A percentile compares a stretch with the other conserved stretches of the same genome.
These are phyloP conservation scores for Starmerella kuoi DNA, from an alignment of 805 yeast genomes.

Conservation along the genomic window DNA sequence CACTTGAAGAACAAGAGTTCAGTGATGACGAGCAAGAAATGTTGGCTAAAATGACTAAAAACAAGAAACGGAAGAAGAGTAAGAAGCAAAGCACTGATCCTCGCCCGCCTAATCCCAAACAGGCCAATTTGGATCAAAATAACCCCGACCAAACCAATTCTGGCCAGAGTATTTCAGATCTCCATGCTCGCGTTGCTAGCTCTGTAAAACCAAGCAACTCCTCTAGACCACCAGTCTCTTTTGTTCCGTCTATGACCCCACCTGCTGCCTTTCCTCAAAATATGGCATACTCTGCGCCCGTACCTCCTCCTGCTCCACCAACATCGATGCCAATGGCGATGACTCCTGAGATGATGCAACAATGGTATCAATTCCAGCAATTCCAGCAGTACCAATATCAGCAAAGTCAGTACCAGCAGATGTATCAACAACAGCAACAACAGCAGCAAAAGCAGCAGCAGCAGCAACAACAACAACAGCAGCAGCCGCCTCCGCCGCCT, in stretches of 20 bases:
- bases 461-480: conserved; percentile 3
- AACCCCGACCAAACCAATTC: background rate
- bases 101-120: background rate
- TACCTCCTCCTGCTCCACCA: background rate
- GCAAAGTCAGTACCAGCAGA: background rate
- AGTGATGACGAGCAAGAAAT: conserved; percentile 89
- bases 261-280: background rate
- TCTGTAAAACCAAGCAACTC: background rate
- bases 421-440: background rate
- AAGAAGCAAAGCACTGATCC: too few species aligned
- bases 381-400: conserved; percentile 2
- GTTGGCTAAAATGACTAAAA: conserved; percentile 51
- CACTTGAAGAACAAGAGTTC: conserved; percentile 86
- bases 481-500: conserved; percentile 5
- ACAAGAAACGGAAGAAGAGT: conserved; percentile 41
- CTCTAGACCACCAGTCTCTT: background rate
- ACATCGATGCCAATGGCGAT: conserved; percentile 3
- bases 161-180: background rate
- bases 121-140: too few species aligned
- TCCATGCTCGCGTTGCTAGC: too few species aligned
- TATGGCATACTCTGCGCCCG: background rate
- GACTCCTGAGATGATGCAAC: conserved; percentile 10
- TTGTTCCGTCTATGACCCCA: background rate
- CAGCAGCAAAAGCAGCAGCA: conserved; percentile 5
- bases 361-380: conserved; percentile 12